Conservation (phyloP, 352 stramenopile genomes). For the Salisapilia sapeloensis region DNA sequence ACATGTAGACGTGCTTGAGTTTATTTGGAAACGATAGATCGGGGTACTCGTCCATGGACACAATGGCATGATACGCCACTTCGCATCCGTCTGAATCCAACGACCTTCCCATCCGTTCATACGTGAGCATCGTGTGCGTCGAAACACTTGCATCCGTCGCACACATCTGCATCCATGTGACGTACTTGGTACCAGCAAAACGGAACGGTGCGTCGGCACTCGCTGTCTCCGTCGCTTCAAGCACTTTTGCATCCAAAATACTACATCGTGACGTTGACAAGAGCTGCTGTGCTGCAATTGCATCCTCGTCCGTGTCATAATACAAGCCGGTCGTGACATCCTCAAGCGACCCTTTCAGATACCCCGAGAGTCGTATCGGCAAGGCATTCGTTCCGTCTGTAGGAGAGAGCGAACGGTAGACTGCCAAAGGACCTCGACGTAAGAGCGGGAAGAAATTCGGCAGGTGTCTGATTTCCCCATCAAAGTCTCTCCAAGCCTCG, state of each 20-base stretch:
- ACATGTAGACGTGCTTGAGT: constrained; percentile 17
- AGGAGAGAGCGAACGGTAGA: no score
- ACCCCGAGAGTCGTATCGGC: no score
- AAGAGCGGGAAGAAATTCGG: no score
- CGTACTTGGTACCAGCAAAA: constrained; percentile 43
- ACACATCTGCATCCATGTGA: constrained; percentile 10
- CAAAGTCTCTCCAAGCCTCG: no score
- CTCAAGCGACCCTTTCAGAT: constrained; percentile 14
- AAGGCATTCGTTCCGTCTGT: no score
- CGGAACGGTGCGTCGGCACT: constrained; percentile 20
- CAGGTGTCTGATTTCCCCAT: no score
- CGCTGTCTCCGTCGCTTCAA: constrained; percentile 14
- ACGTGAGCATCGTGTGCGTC: constrained; percentile 23
- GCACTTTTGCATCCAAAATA: constrained; percentile 17
- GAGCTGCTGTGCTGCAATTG: constrained; percentile 18
- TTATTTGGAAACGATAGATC: constrained; percentile 10
- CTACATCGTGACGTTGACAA: constrained; percentile 8
- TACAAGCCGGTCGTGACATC: constrained; percentile 22
- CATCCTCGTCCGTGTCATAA: constrained; percentile 14
- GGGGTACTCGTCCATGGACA: constrained; percentile 17
- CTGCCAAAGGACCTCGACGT: no score
- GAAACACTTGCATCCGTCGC: constrained; percentile 1
- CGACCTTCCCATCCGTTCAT: constrained; percentile 34
- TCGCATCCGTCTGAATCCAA: constrained; percentile 17
- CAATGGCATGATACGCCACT: constrained; percentile 29